A percentile compares a stretch with the other conserved stretches of the same genome.
phyloP scores from a whole-genome alignment of 352 stramenopile genomes.

The Hyaloperonospora arabidopsidis region DNA sequence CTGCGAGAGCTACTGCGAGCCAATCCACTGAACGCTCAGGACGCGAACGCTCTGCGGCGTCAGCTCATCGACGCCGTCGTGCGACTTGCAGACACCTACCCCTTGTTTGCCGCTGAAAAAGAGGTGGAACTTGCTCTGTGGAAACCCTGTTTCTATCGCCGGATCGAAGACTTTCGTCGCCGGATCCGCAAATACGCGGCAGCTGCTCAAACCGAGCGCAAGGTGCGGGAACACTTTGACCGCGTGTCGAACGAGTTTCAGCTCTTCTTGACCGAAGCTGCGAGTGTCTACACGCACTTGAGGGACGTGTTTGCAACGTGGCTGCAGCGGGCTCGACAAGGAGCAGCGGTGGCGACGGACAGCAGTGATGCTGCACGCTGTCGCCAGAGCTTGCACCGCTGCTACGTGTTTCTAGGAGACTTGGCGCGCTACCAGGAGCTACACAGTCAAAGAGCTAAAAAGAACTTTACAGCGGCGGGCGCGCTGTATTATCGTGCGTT shows the following conservation, averaged over 20 bases:
- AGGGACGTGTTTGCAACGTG: conserved; percentile 42
- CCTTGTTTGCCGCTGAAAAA: conserved; percentile 49
- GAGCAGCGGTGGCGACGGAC: conserved; percentile 2
- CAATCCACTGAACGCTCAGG: conserved; percentile 52
- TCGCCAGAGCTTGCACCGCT: conserved; percentile 68
- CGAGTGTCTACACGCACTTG: conserved; percentile 71
- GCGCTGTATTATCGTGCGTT: conserved; percentile 67
- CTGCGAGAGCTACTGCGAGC: conserved; percentile 60
- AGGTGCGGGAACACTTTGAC: conserved; percentile 69
- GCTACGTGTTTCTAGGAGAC: conserved; percentile 77
- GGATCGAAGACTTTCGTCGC: conserved; percentile 84
- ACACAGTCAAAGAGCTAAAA: conserved; percentile 78
- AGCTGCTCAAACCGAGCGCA: conserved; percentile 50
- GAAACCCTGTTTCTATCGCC: conserved; percentile 89
- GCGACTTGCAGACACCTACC: conserved; percentile 33
- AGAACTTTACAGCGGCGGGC: conserved; percentile 71
- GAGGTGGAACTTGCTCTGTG: conserved; percentile 80
- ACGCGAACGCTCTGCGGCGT: conserved; percentile 49
- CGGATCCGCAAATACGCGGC: conserved; percentile 83
- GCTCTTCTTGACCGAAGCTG: conserved; percentile 50
- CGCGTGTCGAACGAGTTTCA: conserved; percentile 70
- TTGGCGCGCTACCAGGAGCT: conserved; percentile 75
- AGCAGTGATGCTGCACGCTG: conserved; percentile 23
- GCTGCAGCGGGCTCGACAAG: conserved; percentile 30
- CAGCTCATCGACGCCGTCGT: conserved; percentile 51